Conservation (phyloP, 2,329 filamentous ascomycete species). For the Cladosporium oxysporum region DNA sequence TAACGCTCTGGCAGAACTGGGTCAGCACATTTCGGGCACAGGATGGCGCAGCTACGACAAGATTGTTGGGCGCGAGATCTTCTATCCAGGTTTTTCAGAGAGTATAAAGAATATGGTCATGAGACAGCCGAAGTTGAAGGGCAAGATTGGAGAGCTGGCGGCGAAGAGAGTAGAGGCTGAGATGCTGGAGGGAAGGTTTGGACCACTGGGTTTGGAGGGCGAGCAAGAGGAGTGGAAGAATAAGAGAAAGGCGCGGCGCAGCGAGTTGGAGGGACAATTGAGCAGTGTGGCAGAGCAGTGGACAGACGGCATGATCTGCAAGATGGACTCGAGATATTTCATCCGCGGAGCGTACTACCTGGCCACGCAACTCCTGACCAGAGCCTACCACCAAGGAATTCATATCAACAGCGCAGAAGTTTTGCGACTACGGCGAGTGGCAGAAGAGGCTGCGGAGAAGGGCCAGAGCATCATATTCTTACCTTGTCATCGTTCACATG, state of each 20-base stretch:
- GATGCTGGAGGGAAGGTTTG: constrained; percentile 69
- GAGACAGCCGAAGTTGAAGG: constrained; percentile 71
- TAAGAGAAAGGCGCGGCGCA: constrained; percentile 24
- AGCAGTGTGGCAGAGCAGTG: constrained; percentile 80
- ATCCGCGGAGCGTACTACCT: constrained; percentile 92
- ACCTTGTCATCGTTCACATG: constrained; percentile 90
- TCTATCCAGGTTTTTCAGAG: constrained; percentile 88
- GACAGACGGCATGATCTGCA: constrained; percentile 97
- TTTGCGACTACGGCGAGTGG: constrained; percentile 75
- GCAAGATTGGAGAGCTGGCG: constrained; percentile 75
- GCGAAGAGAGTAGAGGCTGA: constrained; percentile 73
- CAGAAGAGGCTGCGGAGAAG: constrained; percentile 77
- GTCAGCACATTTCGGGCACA: constrained; percentile 85
- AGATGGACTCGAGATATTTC: constrained; percentile 70
- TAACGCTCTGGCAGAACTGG: constrained; percentile 89
- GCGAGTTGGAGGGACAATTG: constrained; percentile 70
- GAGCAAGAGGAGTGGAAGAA: constrained; percentile 61
- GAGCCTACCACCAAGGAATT: constrained; percentile 94
- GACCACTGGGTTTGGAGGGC: constrained; percentile 51
- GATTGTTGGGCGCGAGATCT: constrained; percentile 87
- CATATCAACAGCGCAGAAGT: constrained; percentile 96
- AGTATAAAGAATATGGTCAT: constrained; percentile 81
- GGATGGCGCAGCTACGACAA: constrained; percentile 95
- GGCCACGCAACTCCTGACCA: constrained; percentile 79
- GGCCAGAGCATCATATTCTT: constrained; percentile 96